Base-by-base conservation (phyloP, 306 rosid species). In the Lathyrus aphaca region DNA sequence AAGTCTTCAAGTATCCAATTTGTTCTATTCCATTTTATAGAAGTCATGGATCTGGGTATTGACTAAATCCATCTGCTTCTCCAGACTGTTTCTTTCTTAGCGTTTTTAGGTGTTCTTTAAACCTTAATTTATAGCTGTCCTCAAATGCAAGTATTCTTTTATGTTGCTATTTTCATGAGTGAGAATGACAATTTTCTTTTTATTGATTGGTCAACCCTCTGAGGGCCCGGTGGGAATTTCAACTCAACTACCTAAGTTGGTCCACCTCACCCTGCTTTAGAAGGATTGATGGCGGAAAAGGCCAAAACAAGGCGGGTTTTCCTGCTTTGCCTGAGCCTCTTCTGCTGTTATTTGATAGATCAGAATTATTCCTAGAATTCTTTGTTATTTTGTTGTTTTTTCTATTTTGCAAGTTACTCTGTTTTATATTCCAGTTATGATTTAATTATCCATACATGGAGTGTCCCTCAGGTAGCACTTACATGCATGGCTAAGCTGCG, bases 401-500 rank as follows among this genome's bases (percentile, higher is more conserved):
- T 53, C 15, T 53, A 6, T 17, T 54, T 61, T 37, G 48, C 21
- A 61, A 13, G 37, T 46, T 80, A 15, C 60, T 61, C 46, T 65
- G 23, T 45, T 76, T 68, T 40, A 38, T 59, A 35, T 70, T 16
- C 21, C 16, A 5, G 50, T 25, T 80, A 42, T 62, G 45, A 57
- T 57, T 71, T 55, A 49, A 68, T 17, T 17, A 32, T 39, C 42
- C 43, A 60, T 72, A 74, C 54, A 5, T 50, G 16, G 66, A 53
- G 73, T 69, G 71, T 69, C 78, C 19, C 30, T 61, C 83, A 94
- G 98, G 98, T 94, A 40, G 90, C 96, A 30, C 73, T 94, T 73
- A 94, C 98, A 32, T 94, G 97, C 89, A 90, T 90, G 97, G 98
- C 96, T 73, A 94, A 88, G 80, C 80, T 90, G 77, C 87, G 96